These are phyloP conservation scores for Perilla frutescens DNA, from an alignment of 257 asterid species.

Conservation along the genomic window DNA sequence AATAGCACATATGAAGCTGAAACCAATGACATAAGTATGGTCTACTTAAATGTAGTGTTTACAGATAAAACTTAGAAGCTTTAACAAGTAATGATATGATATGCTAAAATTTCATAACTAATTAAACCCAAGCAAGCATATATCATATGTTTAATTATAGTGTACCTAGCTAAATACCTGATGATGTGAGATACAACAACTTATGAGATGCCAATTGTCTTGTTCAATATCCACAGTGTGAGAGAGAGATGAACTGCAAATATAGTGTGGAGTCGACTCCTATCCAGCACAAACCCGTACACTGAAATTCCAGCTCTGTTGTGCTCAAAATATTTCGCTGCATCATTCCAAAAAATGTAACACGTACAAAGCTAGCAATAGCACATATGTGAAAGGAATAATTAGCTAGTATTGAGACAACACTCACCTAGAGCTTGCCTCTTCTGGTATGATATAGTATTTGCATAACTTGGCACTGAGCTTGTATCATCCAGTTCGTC, in stretches of 20 bases:
- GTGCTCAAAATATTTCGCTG: slow-evolving; percentile 91
- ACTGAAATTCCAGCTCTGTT: slow-evolving; percentile 92
- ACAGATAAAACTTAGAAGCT: background rate
- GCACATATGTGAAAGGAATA: too few species aligned
- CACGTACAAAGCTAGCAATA: too few species aligned
- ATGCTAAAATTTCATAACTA: background rate
- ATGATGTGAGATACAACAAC: background rate
- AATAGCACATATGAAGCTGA: too few species aligned
- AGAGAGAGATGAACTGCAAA: slow-evolving; percentile 76
- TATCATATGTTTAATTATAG: background rate
- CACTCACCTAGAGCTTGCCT: slow-evolving; percentile 88
- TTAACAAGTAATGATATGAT: background rate
- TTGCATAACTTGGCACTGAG: slow-evolving; percentile 53
- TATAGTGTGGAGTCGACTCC: slow-evolving; percentile 77
- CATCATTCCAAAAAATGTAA: slow-evolving; percentile 24
- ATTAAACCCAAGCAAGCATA: background rate
- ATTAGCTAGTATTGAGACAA: background rate
- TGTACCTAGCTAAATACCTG: background rate
- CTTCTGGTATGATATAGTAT: slow-evolving; percentile 76
- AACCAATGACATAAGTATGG: too few species aligned
- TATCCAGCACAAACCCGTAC: slow-evolving; percentile 89
- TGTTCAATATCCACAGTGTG: slow-evolving; percentile 88
- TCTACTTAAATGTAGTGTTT: too few species aligned
- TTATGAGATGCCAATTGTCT: slow-evolving; percentile 77
- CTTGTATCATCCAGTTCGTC: slow-evolving; percentile 76